Conservation (phyloP, 2,329 filamentous ascomycete genomes). For the Akanthomyces muscarius region DNA sequence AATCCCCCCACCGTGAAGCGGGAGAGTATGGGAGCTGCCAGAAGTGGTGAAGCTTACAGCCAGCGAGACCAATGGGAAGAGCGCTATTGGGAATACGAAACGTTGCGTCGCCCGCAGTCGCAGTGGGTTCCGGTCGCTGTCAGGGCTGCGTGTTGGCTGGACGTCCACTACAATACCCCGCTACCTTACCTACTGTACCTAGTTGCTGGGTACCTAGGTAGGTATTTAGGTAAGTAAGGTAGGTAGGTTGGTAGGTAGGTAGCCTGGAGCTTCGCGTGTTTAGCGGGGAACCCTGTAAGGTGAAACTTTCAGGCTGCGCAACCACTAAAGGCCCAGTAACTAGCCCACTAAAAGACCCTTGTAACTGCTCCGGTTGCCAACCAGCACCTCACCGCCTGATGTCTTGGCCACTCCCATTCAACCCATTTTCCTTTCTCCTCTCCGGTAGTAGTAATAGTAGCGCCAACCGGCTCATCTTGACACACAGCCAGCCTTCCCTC, state of each 20-base stretch:
- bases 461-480: background rate
- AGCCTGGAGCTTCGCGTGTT: background rate
- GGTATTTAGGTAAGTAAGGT: too few species aligned
- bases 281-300: background rate
- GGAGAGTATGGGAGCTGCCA: background rate
- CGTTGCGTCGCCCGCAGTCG: conserved; percentile 17
- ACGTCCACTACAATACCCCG: background rate
- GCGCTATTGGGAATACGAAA: conserved; percentile 16
- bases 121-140: background rate
- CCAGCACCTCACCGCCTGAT: conserved; percentile 7
- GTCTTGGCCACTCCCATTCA: background rate
- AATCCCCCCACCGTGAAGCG: conserved; percentile 4
- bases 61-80: conserved; percentile 9
- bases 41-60: conserved; percentile 10
- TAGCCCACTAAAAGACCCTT: background rate
- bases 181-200: background rate
- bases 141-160: too few species aligned
- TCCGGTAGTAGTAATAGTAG: background rate
- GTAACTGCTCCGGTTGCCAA: background rate
- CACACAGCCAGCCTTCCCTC: background rate
- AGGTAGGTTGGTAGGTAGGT: too few species aligned
- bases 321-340: background rate
- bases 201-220: too few species aligned
- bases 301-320: background rate
- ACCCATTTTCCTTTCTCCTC: background rate